Base-by-base conservation (phyloP, 352 stramenopile genomes). In the Pythium brassicae region DNA sequence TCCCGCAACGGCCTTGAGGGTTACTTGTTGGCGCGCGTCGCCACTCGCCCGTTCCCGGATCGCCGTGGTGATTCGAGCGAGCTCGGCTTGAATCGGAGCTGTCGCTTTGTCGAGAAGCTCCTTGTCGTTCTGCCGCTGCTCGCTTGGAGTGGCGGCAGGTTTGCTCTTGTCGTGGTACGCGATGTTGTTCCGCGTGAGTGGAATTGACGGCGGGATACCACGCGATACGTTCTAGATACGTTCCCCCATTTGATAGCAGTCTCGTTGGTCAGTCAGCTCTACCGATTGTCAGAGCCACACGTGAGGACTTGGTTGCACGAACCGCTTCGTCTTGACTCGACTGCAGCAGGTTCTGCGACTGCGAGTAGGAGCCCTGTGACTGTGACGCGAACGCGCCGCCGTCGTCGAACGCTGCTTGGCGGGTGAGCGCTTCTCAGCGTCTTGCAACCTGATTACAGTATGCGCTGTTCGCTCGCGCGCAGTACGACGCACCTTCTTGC, bases 251-350 rank as follows among this genome's bases (percentile, higher is more conserved):
- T n/a, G 11, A 19, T 15, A 26, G 5, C 40, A 4, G 22, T 19
- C 20, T 15, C 7, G 40, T 27, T 11, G 17, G n/a, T 45, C 19
- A 14, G 40, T 25, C 40, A 25, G 19, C n/a, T 7, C 6, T 25
- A n/a, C 0, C 9, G n/a, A n/a, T 23, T n/a, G 23, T 5, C 22
- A 20, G 12, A 29, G 15, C 22, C 4, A n/a, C 27, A 53, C 1
- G n/a, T 20, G 5, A 26, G 14, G 22, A 32, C 19, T 32, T 4
- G 9, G 17, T 9, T 19, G 5, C 22, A 57, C 49, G 27, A 14
- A 65, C 59, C 19, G 25, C 15, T 34, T 65, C 59, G 19, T 65
- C 59, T 57, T 65, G 59, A 25, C 59, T 65, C 25, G 59, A 51
- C 25, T 51, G 48, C 25, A 61, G 29, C 22, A 55, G 6, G 17